Conservation (phyloP, 1,284 basidiomycete genomes). For the Rhodotorula sp. region DNA sequence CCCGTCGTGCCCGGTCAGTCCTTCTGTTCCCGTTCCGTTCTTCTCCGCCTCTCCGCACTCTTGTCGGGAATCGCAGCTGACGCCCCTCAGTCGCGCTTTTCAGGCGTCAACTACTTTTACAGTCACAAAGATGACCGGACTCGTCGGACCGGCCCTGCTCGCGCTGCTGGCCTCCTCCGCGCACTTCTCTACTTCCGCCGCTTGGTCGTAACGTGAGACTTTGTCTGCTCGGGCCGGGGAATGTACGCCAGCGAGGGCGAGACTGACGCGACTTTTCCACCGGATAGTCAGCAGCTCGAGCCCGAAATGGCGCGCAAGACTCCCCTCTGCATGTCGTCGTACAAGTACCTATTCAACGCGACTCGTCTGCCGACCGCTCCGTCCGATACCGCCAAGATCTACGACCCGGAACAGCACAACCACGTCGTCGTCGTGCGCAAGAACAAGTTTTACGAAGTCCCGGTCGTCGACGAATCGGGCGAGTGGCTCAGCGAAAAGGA, state of each 20-base stretch:
- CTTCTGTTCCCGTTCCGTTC: not conserved
- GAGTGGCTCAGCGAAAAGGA: constrained; percentile 70
- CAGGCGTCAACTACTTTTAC: constrained; percentile 94
- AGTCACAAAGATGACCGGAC: constrained; percentile 70
- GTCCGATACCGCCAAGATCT: constrained; percentile 79
- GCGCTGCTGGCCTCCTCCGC: constrained; percentile 78
- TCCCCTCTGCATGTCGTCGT: constrained; percentile 91
- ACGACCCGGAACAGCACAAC: constrained; percentile 71
- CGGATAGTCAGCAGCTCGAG: constrained; percentile 68
- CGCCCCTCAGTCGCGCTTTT: not conserved
- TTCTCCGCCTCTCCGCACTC: no score
- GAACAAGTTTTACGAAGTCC: constrained; percentile 83
- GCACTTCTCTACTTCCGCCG: constrained; percentile 78
- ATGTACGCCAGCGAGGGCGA: no score
- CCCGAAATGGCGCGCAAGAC: constrained; percentile 81
- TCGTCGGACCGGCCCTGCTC: constrained; percentile 55
- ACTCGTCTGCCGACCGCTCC: constrained; percentile 79
- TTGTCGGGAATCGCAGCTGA: not conserved
- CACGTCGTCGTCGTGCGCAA: constrained; percentile 88
- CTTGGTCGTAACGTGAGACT: constrained; percentile 70
- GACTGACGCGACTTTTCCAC: not conserved
- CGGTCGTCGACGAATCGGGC: constrained; percentile 63
- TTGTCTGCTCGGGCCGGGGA: no score
- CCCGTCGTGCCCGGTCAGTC: constrained; percentile 48
- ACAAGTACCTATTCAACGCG: constrained; percentile 95